Evolutionary conservation across 2,329 filamentous ascomycete genomes (phyloP), one percentile per base, ranked within the genome.

Genomic region (Verticillium alfalfae): DNA sequence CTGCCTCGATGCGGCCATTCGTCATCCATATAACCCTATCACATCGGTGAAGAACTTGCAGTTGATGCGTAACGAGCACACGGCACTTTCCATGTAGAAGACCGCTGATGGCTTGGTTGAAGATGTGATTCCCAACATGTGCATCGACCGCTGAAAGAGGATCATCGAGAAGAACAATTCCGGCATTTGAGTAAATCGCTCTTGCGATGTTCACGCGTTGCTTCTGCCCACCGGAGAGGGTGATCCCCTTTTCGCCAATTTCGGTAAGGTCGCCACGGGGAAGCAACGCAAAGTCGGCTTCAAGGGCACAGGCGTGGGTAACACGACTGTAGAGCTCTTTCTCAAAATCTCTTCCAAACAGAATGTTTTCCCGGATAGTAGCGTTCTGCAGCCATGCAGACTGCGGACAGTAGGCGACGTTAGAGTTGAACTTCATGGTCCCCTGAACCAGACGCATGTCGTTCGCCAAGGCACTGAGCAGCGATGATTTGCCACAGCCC

Each of bases 331-430:
- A 96, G 93, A 93, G 97, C 3, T 79, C 77, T 61, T 83, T 82
- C 59, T 96, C 82, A 76, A 89, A 85, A 0, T 86, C 84, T 67
- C 92, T 94, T 12, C 94, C 94, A 70, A 98, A 98, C 0, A 92
- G 76, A 63, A 99, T 96, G 70, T 99, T 99, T 38, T 97, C 87
- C 64, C 87, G 88, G 3, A 98, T 84, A 0, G 89, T 91, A 0
- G 92, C 84, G 70, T 98, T 98, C 71, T 98, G 94, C 58, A 99
- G 97, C 95, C 95, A 99, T 0, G 95, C 92, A 70, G 96, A 97
- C 72, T 99, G 94, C 0, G 94, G 94, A 67, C 95, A 98, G 69
- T 96, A 97, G 0, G 94, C 92, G 64, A 93, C 83, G 3, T 87
- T 88, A 0, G 92, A 92, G 49, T 93, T 91, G 67, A 95, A 84